phyloP scores from a whole-genome alignment of 495 filamentous ascomycete genomes.

The Hyaloscypha bicolor region DNA sequence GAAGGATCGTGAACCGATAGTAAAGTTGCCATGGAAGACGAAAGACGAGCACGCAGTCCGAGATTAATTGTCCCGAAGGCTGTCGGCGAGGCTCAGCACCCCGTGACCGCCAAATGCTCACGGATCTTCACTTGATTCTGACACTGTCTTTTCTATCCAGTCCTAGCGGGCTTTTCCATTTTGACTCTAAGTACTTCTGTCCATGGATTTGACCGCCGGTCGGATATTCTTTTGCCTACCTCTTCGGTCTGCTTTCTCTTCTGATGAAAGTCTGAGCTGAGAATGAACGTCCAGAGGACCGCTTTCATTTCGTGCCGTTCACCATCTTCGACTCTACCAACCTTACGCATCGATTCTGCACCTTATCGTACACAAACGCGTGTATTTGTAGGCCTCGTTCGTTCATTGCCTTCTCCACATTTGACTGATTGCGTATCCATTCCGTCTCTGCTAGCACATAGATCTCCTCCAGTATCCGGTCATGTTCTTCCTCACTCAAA shows the following conservation, averaged over 20 bases:
- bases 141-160: too few relatives aligned
- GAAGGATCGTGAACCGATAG: too few relatives aligned
- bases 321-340: slow-evolving; percentile 38
- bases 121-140: too few relatives aligned
- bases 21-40: not conserved
- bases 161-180: too few relatives aligned
- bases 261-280: not conserved
- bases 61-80: too few relatives aligned
- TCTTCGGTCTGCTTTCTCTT: not conserved
- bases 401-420: slow-evolving; percentile 51
- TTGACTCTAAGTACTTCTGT: too few relatives aligned
- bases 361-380: slow-evolving; percentile 58
- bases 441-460: slow-evolving; percentile 56
- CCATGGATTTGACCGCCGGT: too few relatives aligned
- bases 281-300: not conserved
- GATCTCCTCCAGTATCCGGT: slow-evolving; percentile 47
- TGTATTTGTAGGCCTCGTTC: slow-evolving; percentile 57
- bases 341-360: slow-evolving; percentile 46
- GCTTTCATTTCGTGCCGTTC: not conserved
- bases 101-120: too few relatives aligned
- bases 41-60: too few relatives aligned
- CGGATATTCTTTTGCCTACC: too few relatives aligned
- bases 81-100: too few relatives aligned
- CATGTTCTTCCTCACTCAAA: slow-evolving; percentile 13
- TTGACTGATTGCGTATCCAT: slow-evolving; percentile 48